Evolutionary conservation across 768 basidiomycete species (phyloP).

Genomic region (Boletus sp.): DNA sequence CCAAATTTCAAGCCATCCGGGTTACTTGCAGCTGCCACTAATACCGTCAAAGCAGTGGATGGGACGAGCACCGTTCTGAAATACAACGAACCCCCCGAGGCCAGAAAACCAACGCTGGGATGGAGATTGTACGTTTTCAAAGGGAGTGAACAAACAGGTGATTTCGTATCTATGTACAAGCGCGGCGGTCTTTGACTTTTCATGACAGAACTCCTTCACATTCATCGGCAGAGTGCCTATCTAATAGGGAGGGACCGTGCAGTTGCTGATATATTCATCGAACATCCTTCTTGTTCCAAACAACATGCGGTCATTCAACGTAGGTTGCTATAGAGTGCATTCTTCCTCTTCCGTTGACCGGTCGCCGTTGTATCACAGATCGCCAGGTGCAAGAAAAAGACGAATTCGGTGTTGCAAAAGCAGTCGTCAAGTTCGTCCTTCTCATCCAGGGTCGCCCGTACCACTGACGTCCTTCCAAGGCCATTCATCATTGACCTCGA

Average conservation of each 20-base stretch:
- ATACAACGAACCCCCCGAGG: constrained; percentile 99
- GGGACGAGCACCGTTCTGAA: constrained; percentile 86
- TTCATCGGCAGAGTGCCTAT: constrained; percentile 92
- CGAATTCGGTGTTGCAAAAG: constrained; percentile 78
- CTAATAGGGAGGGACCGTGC: constrained; percentile 86
- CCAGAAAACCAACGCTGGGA: constrained; percentile 81
- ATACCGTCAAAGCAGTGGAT: constrained; percentile 74
- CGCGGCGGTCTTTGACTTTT: not conserved
- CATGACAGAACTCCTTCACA: constrained; percentile 78
- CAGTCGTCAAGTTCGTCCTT: constrained; percentile 74
- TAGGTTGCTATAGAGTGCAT: constrained; percentile 33
- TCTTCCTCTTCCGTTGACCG: constrained; percentile 2
- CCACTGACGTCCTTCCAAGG: constrained; percentile 39
- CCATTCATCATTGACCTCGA: constrained; percentile 98
- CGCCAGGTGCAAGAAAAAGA: constrained; percentile 85
- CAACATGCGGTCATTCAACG: constrained; percentile 98
- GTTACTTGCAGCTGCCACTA: constrained; percentile 92
- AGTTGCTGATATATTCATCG: constrained; percentile 83
- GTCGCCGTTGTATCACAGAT: constrained; percentile 41
- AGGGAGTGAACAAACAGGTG: constrained; percentile 88
- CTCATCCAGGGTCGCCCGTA: constrained; percentile 1
- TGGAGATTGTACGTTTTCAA: constrained; percentile 99
- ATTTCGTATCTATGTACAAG: constrained; percentile 28
- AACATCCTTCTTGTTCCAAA: constrained; percentile 97
- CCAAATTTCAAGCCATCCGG: constrained; percentile 91